These are phyloP conservation scores for Tilletia indica DNA, from an alignment of 1,284 basidiomycete species.

Conservation along the genomic window DNA sequence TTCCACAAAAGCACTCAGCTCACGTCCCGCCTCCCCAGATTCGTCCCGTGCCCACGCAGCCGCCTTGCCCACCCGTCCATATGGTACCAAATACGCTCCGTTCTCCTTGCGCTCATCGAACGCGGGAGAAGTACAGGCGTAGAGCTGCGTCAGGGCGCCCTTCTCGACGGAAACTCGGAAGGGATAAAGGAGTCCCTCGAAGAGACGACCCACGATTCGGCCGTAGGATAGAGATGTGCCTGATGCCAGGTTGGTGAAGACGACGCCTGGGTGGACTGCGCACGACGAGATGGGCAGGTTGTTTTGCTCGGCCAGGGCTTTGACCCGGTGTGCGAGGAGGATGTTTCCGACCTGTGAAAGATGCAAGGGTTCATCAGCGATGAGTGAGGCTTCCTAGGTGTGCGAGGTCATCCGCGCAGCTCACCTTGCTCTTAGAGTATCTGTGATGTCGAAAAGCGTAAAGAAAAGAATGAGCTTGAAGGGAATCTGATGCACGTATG, in stretches of 20 bases:
- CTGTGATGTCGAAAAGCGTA: neutral
- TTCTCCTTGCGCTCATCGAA: constrained; percentile 43
- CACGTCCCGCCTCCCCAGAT: constrained; percentile 28
- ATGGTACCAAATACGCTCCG: constrained; percentile 47
- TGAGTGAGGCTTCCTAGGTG: no score
- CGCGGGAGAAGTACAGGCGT: constrained; percentile 48
- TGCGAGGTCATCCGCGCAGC: no score
- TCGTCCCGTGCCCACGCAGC: constrained; percentile 30
- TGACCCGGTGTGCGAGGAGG: constrained; percentile 37
- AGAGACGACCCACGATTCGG: constrained; percentile 12
- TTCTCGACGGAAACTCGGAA: constrained; percentile 35
- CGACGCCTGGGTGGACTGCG: constrained; percentile 36
- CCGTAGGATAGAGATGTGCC: constrained; percentile 34
- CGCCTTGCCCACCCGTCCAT: constrained; percentile 39
- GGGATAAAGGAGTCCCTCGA: constrained; percentile 24
- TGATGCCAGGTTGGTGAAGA: constrained; percentile 25
- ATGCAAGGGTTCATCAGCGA: no score
- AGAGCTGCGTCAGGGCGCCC: constrained; percentile 52
- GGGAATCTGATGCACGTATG: neutral
- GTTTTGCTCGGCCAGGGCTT: constrained; percentile 26
- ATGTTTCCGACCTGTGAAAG: constrained; percentile 29
- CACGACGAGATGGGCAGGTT: constrained; percentile 30
- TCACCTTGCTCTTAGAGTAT: constrained; percentile 37
- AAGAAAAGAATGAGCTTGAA: neutral
- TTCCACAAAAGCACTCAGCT: constrained; percentile 36